Conservation (phyloP, 371 early-diverging fungal species). For the Umbelopsis sp. region DNA sequence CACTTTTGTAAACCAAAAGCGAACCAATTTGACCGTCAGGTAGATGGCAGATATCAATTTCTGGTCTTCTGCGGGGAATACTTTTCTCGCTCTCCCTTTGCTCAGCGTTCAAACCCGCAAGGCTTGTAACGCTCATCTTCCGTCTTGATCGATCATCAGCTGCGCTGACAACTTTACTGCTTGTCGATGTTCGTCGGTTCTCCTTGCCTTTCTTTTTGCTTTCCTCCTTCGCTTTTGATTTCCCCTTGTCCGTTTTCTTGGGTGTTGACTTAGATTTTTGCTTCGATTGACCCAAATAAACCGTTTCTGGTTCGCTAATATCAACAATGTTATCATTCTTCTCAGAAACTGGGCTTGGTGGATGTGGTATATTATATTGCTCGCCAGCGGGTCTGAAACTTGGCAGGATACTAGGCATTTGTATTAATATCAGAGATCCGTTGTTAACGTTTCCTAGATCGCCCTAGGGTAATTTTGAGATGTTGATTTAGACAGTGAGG, state of each 20-base stretch:
- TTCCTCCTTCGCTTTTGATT: neutral
- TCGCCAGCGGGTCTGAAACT: neutral
- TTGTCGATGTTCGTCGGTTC: neutral
- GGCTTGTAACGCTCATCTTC: neutral
- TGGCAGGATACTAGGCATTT: neutral
- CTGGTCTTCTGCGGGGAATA: slow-evolving; percentile 28
- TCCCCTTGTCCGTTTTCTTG: slow-evolving; percentile 1
- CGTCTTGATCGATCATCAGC: neutral
- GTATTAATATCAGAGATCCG: neutral
- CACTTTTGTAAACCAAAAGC: slow-evolving; percentile 70
- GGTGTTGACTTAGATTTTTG: neutral
- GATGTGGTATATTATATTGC: neutral
- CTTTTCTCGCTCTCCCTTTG: slow-evolving; percentile 25
- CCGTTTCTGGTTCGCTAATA: neutral
- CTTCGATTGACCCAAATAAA: neutral
- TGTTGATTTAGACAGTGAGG: too few species aligned
- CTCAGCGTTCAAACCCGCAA: neutral
- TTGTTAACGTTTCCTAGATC: neutral
- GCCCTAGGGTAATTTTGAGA: neutral
- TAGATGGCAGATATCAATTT: slow-evolving; percentile 36
- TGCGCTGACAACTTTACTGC: neutral
- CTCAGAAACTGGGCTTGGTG: neutral
- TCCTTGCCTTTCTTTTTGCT: slow-evolving; percentile 1
- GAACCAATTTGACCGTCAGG: slow-evolving; percentile 72
- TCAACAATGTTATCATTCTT: neutral